Base-by-base conservation (phyloP, 768 basidiomycete species). In the Hypholoma fasciculare region DNA sequence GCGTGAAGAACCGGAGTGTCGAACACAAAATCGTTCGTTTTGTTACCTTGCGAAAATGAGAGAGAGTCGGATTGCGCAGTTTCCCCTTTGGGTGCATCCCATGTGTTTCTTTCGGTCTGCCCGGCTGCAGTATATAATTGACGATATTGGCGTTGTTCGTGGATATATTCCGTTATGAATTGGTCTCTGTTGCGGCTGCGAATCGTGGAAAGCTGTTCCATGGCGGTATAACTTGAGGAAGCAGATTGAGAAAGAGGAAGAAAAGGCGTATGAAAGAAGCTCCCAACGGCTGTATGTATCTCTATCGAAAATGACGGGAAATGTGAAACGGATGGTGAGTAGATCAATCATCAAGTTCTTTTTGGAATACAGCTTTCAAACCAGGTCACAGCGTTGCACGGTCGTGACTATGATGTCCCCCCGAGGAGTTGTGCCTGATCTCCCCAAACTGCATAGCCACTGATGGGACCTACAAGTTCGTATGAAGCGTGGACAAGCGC, bases 1-100 rank as follows among this genome's bases (percentile, higher is more conserved):
- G 86, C 75, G 60, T 78, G 81, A 38, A 87, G 73, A 34, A 86
- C 68, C 16, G 86, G 86, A 9, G 84, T 87, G 39, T 73, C 78
- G 61, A 86, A 82, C 4, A 77, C 78, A 60, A 73, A 71, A 16
- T 63, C 70, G 11, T 49, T 54, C 4, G 37, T 19, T 19, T 17
- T 13, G 34, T 54, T 30, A 44, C n/a, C 5, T 8, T 26, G 38
- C 36, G 48, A 23, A n/a, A 12, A 52, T 26, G 23, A 11, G 16
- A 49, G n/a, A 37, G 19, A 30, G 43, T 38, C 16, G 23, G 50
- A 44, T 13, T 52, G 50, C 16, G 30, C 36, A 13, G 40, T 42
- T 16, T 30, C 26, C 16, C 17, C 53, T 6, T 52, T 44, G 54
- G 60, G 54, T 47, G 57, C 20, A 23, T 65, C 57, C 77, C 76